phyloP scores from a whole-genome alignment of 108 stramenopile species.

The Cyclotella choctawhatcheeana region DNA sequence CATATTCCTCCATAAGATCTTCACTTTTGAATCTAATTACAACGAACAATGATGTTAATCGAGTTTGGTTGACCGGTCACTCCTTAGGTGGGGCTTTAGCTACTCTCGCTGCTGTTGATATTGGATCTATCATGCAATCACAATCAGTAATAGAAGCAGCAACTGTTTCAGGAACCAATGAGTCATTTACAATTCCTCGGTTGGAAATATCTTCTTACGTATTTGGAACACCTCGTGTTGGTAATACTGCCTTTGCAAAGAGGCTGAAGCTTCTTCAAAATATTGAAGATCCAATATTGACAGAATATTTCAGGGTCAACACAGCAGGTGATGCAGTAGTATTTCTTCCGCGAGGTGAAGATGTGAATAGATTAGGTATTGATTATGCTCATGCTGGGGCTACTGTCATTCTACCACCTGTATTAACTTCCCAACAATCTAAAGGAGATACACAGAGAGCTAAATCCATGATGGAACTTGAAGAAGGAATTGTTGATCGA shows the following conservation, averaged over 20 bases:
- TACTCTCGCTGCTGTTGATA: conserved; percentile 17
- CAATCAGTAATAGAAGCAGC: neutral
- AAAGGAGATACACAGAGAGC: neutral
- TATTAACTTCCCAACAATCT: conserved; percentile 3
- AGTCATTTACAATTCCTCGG: neutral
- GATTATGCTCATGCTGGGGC: conserved; percentile 25
- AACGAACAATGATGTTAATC: neutral
- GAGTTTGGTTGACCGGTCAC: conserved; percentile 24
- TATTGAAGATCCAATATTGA: neutral
- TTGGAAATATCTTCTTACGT: conserved; percentile 13
- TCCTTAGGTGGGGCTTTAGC: conserved; percentile 20
- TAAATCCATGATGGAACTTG: conserved; percentile 15
- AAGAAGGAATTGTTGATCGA: conserved; percentile 14
- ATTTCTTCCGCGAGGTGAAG: conserved; percentile 23
- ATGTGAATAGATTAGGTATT: conserved; percentile 20
- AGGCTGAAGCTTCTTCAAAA: neutral
- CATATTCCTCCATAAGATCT: conserved; percentile 24
- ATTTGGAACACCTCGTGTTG: conserved; percentile 26
- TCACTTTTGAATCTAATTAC: conserved; percentile 16
- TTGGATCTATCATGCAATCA: conserved; percentile 19
- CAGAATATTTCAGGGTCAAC: conserved; percentile 6
- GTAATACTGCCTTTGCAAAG: conserved; percentile 8
- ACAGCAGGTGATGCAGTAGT: conserved; percentile 19
- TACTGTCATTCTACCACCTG: conserved; percentile 8
- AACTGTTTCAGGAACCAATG: neutral